phyloP scores from a whole-genome alignment of 2,329 filamentous ascomycete genomes.

The Colletotrichum graminicola region DNA sequence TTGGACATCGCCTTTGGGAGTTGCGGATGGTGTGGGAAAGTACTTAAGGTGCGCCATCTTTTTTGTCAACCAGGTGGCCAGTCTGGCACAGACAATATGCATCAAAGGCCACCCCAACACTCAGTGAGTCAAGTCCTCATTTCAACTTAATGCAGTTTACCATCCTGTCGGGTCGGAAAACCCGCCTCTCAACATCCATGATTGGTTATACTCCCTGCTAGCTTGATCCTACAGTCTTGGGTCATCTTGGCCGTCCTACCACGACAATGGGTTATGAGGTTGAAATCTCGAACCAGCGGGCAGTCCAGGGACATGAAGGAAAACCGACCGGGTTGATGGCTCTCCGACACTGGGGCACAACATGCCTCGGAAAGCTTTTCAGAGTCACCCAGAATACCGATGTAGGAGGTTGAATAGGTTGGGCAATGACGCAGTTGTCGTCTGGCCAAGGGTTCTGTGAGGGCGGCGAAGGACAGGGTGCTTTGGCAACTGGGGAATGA shows the following conservation, averaged over 20 bases:
- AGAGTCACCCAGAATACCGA: neutral
- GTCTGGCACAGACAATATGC: too few species aligned
- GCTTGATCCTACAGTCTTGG: slow-evolving; percentile 2
- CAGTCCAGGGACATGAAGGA: neutral
- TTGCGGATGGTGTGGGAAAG: too few species aligned
- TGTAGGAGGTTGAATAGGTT: neutral
- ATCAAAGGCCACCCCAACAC: neutral
- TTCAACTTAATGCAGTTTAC: slow-evolving; percentile 5
- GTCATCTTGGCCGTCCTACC: neutral
- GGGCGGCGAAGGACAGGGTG: neutral
- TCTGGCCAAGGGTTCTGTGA: neutral
- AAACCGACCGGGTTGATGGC: neutral
- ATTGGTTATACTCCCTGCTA: neutral
- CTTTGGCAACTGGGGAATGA: neutral
- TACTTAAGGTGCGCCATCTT: too few species aligned
- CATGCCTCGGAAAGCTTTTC: neutral
- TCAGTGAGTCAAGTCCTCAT: neutral
- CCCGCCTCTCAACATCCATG: neutral
- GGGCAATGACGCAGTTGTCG: neutral
- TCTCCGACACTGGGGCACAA: neutral
- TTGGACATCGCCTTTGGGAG: too few species aligned
- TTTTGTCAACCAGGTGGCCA: too few species aligned
- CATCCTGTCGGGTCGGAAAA: slow-evolving; percentile 8
- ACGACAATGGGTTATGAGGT: neutral
- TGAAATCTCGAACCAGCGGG: slow-evolving; percentile 4